Evolutionary conservation across 2,329 filamentous ascomycete genomes (phyloP).

Genomic region (Sporothrix pallida): DNA sequence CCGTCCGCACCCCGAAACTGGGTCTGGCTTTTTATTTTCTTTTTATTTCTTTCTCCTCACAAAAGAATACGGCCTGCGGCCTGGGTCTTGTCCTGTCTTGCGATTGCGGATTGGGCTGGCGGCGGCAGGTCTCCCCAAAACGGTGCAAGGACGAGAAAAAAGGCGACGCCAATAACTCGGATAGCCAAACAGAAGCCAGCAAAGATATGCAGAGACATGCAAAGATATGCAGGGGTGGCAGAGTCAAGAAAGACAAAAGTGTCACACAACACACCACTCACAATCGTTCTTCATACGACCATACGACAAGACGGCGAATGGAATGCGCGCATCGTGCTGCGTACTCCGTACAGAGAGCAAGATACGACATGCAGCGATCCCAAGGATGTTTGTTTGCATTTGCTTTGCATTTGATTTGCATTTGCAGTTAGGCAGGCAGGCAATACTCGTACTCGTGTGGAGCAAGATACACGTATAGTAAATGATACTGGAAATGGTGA

Average conservation of each 20-base stretch:
- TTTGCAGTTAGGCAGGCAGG: too few relatives aligned
- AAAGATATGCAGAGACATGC: neutral
- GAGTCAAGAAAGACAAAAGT: neutral
- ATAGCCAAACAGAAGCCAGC: neutral
- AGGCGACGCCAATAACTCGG: neutral
- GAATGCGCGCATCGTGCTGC: neutral
- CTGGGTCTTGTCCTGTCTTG: neutral
- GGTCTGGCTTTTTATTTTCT: neutral
- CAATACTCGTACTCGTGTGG: too few relatives aligned
- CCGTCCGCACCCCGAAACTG: constrained; percentile 6
- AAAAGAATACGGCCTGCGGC: too few relatives aligned
- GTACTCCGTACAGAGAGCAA: too few relatives aligned
- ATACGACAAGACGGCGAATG: too few relatives aligned
- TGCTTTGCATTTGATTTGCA: neutral
- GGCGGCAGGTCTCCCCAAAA: neutral
- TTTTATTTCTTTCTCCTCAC: too few relatives aligned
- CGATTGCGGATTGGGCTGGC: neutral
- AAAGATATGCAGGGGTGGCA: constrained; percentile 3
- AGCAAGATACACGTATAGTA: neutral
- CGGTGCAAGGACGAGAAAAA: neutral
- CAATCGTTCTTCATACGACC: too few relatives aligned
- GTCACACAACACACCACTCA: too few relatives aligned
- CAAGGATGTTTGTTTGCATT: neutral
- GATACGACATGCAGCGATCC: neutral
- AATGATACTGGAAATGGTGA: neutral